These are phyloP conservation scores for Cucurbita maxima DNA, from an alignment of 306 rosid genomes.

Conservation along the genomic window DNA sequence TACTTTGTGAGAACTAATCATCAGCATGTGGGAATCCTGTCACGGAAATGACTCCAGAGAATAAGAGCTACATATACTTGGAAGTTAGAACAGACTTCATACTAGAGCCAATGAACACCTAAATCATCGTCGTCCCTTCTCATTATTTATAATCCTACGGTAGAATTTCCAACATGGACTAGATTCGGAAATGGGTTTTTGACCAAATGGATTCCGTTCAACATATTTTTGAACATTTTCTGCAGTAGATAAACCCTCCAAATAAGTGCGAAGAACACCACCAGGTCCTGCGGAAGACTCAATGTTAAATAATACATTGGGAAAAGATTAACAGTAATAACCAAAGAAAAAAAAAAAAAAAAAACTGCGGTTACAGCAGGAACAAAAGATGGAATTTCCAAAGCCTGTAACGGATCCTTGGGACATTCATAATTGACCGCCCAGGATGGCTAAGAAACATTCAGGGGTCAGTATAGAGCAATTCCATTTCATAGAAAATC, in stretches of 20 bases:
- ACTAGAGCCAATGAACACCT: not conserved
- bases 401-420: not conserved
- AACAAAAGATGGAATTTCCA: not conserved
- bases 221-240: conserved; percentile 52
- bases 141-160: conserved; percentile 3
- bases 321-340: not conserved
- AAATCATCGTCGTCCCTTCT: not conserved
- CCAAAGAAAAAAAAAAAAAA: not conserved
- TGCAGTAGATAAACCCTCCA: conserved; percentile 43
- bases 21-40: not conserved
- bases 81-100: not conserved
- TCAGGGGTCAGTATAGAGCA: not conserved
- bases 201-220: conserved; percentile 58
- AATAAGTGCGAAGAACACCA: conserved; percentile 58
- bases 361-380: not conserved
- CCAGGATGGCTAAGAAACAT: not conserved
- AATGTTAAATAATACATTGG: not conserved
- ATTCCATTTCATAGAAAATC: not conserved
- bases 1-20: not conserved
- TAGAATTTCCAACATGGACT: conserved; percentile 48
- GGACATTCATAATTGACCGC: not conserved
- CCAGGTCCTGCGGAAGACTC: conserved; percentile 41
- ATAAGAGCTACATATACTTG: not conserved
- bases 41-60: not conserved
- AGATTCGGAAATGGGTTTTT: conserved; percentile 40